These are phyloP conservation scores for Ilex paraguariensis DNA, from an alignment of 305 asterid species.

Conservation along the genomic window DNA sequence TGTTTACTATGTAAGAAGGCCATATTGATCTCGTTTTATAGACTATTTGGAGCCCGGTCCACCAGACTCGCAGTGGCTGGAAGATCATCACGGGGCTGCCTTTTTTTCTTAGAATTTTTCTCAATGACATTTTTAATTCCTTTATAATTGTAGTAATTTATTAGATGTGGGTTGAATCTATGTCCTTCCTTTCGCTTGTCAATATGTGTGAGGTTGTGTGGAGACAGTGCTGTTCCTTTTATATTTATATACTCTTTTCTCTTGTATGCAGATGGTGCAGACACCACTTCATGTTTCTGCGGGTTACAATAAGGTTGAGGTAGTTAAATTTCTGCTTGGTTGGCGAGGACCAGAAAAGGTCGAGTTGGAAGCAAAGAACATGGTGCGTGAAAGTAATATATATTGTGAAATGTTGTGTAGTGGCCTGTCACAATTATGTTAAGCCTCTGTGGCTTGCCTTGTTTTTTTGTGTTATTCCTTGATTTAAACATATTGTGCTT, in stretches of 20 bases:
- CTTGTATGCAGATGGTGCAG: constrained; percentile 62
- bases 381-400: constrained; percentile 42
- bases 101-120: neutral
- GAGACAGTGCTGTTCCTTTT: neutral
- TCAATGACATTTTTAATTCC: neutral
- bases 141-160: neutral
- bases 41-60: too few species aligned
- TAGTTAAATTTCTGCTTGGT: constrained; percentile 63
- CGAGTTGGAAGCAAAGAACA: constrained; percentile 81
- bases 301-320: constrained; percentile 76
- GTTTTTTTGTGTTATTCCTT: neutral
- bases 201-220: neutral
- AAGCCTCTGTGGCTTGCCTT: neutral
- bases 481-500: neutral
- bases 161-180: neutral
- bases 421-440: constrained; percentile 14
- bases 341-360: constrained; percentile 74
- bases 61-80: too few species aligned
- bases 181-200: neutral
- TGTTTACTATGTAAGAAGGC: too few species aligned
- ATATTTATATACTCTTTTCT: constrained; percentile 5
- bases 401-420: neutral
- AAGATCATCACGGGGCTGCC: neutral
- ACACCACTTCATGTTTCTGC: constrained; percentile 96
- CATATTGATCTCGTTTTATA: too few species aligned